Percentiles rank a stretch among this genome's conserved stretches.
These are phyloP conservation scores for Cutaneotrichosporon cavernicola DNA, from an alignment of 1,284 basidiomycete genomes.

Conservation along the genomic window DNA sequence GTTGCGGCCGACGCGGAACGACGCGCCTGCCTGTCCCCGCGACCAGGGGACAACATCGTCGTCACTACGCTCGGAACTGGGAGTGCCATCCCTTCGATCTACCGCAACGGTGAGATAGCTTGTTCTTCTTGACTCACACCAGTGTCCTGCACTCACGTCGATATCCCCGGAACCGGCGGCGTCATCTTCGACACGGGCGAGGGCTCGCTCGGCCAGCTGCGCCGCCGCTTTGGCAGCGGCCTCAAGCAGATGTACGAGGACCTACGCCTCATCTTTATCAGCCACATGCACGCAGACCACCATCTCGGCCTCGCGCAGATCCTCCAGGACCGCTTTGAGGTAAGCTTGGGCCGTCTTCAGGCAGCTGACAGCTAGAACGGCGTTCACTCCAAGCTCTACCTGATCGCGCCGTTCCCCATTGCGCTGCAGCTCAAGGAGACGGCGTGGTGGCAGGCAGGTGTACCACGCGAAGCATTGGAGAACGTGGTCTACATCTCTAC, in stretches of 20 bases:
- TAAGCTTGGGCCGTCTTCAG: conserved; percentile 49
- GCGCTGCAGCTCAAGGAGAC: conserved; percentile 54
- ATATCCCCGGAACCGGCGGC: conserved; percentile 65
- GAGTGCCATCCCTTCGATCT: conserved; percentile 77
- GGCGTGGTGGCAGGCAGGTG: conserved; percentile 35
- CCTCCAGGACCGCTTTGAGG: conserved; percentile 69
- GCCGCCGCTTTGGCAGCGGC: conserved; percentile 71
- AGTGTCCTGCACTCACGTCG: conserved; percentile 72
- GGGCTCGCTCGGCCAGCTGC: conserved; percentile 85
- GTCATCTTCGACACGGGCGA: conserved; percentile 89
- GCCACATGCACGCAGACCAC: conserved; percentile 91
- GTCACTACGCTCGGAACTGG: conserved; percentile 84
- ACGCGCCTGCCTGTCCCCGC: conserved; percentile 8
- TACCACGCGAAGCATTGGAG: conserved; percentile 35
- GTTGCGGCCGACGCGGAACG: conserved; percentile 21
- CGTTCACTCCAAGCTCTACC: conserved; percentile 57
- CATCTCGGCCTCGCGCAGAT: conserved; percentile 79
- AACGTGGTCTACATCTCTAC: conserved; percentile 45
- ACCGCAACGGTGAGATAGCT: conserved; percentile 60
- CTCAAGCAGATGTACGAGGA: conserved; percentile 61
- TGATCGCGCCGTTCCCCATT: conserved; percentile 59
- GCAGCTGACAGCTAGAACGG: conserved; percentile 29
- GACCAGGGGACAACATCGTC: conserved; percentile 64
- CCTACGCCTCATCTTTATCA: conserved; percentile 77
- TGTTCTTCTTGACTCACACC: background rate